A percentile compares a stretch with the other conserved stretches of the same genome.
These are phyloP conservation scores for Magnusiomyces sp. DNA, from an alignment of 1,139 yeast species.

Conservation along the genomic window DNA sequence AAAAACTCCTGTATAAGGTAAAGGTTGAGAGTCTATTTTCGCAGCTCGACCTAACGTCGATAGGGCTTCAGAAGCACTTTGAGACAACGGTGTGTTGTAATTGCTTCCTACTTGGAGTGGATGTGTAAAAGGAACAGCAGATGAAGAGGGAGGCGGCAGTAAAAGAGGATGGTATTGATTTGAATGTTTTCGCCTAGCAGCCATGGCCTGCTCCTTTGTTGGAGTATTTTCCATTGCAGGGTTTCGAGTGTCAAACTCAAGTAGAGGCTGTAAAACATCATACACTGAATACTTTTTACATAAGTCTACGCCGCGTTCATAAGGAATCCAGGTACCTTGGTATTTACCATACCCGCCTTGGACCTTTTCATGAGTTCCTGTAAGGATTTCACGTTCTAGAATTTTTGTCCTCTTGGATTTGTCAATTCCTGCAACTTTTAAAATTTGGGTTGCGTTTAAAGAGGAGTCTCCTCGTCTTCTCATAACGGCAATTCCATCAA, in stretches of 20 bases:
- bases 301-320: constrained; percentile 46
- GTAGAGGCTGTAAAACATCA: constrained; percentile 54
- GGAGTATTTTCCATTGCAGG: constrained; percentile 53
- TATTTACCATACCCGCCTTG: constrained; percentile 94
- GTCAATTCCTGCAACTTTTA: constrained; percentile 80
- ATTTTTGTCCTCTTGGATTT: constrained; percentile 79
- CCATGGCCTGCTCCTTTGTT: constrained; percentile 43
- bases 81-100: constrained; percentile 11
- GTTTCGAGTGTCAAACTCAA: constrained; percentile 46
- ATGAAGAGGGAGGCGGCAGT: constrained; percentile 9
- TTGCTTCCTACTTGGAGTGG: constrained; percentile 12
- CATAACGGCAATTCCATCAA: constrained; percentile 74
- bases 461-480: constrained; percentile 71
- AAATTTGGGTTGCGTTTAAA: constrained; percentile 85
- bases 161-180: constrained; percentile 14
- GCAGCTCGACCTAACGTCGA: not conserved
- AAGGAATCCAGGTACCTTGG: constrained; percentile 92
- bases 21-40: not conserved
- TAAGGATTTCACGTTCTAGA: constrained; percentile 79
- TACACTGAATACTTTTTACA: constrained; percentile 58
- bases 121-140: constrained; percentile 11
- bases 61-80: constrained; percentile 11
- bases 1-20: not conserved
- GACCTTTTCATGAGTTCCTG: constrained; percentile 80
- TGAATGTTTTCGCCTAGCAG: constrained; percentile 32